Conservation (phyloP, 176 grass and related monocot species). For the Microstegium vimineum region DNA sequence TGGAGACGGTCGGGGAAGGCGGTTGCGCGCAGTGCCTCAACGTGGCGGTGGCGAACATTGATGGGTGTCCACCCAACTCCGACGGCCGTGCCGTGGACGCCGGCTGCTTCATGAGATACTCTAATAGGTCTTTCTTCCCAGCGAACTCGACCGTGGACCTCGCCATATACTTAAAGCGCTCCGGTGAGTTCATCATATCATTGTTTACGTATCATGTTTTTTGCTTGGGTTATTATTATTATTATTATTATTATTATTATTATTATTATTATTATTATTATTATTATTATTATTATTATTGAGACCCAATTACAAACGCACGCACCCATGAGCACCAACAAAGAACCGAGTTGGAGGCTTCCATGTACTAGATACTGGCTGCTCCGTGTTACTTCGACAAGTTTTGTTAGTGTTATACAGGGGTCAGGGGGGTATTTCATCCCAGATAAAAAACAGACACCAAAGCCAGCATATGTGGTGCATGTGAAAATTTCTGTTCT, state of each 20-base stretch:
- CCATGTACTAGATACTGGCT: neutral
- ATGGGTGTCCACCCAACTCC: slow-evolving; percentile 53
- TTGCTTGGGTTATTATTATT: slow-evolving; percentile 2
- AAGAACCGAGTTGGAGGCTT: too few species aligned
- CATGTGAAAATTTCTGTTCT: neutral
- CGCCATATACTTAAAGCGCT: slow-evolving; percentile 48
- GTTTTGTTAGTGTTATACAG: too few species aligned
- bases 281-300: too few species aligned
- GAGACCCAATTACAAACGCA: too few species aligned
- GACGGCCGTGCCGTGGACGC: slow-evolving; percentile 60
- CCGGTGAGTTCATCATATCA: slow-evolving; percentile 50
- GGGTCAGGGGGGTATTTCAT: slow-evolving; percentile 5
- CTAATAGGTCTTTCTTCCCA: slow-evolving; percentile 56
- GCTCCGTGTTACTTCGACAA: neutral
- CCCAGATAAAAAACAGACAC: neutral
- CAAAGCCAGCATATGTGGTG: neutral
- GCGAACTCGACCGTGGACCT: slow-evolving; percentile 65
- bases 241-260: too few species aligned
- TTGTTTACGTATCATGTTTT: neutral
- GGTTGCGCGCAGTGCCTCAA: slow-evolving; percentile 55
- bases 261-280: too few species aligned
- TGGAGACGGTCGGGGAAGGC: slow-evolving; percentile 44
- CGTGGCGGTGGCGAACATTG: slow-evolving; percentile 51
- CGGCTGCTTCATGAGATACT: slow-evolving; percentile 92
- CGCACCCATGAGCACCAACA: too few species aligned